Conservation (phyloP, 208 protist genomes). For the Phytomonas francai region DNA sequence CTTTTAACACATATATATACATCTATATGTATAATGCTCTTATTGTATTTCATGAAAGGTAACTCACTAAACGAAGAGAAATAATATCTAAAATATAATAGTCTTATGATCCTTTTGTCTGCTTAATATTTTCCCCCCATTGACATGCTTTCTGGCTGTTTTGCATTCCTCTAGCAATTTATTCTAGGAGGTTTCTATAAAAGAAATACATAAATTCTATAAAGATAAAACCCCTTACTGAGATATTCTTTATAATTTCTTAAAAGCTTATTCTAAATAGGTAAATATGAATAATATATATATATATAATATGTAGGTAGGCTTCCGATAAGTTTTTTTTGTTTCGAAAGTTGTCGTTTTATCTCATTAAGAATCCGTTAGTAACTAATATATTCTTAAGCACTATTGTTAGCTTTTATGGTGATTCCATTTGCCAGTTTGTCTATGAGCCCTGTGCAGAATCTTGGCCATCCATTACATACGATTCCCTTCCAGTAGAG, state of each 20-base stretch:
- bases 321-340: conserved; percentile 18
- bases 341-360: conserved; percentile 37
- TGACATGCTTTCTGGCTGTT: background rate
- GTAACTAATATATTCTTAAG: conserved; percentile 49
- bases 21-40: conserved; percentile 4
- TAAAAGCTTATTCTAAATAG: conserved; percentile 5
- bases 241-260: conserved; percentile 2
- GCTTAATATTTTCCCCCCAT: background rate
- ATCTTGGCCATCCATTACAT: conserved; percentile 21
- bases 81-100: background rate
- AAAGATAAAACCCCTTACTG: background rate
- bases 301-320: conserved; percentile 2
- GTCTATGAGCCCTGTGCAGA: conserved; percentile 46
- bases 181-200: background rate
- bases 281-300: conserved; percentile 12
- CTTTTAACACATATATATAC: conserved; percentile 6
- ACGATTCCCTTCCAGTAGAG: conserved; percentile 26
- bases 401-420: conserved; percentile 51
- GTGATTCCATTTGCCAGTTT: conserved; percentile 62
- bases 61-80: background rate
- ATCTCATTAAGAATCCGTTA: conserved; percentile 42
- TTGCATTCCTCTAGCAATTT: background rate
- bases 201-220: background rate
- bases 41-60: background rate
- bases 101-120: background rate